A percentile compares a stretch with the other conserved stretches of the same genome.
phyloP scores from a whole-genome alignment of 1,284 basidiomycete genomes.

The Ustilago vetiveriae region DNA sequence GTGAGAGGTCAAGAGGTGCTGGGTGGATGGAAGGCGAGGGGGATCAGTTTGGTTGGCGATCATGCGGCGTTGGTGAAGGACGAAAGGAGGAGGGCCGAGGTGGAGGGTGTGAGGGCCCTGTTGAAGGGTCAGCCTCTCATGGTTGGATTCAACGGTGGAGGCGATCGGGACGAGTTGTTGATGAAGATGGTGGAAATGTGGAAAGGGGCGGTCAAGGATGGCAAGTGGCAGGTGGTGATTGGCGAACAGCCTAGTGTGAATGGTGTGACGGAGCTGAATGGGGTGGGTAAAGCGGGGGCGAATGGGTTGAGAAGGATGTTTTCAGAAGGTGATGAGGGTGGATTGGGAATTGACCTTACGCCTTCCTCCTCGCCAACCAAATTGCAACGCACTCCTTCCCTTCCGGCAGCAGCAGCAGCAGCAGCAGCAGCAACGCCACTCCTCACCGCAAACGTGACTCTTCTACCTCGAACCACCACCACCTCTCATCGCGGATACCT shows the following conservation, averaged over 20 bases:
- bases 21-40: conserved; percentile 83
- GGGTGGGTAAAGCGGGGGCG: background rate
- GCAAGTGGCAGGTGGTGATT: conserved; percentile 35
- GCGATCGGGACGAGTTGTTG: conserved; percentile 24
- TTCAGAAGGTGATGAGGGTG: background rate
- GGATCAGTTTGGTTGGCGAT: conserved; percentile 86
- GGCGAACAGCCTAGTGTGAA: conserved; percentile 25
- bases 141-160: background rate
- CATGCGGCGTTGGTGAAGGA: conserved; percentile 77
- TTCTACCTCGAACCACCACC: conserved; percentile 73
- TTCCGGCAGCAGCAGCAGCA: background rate
- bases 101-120: conserved; percentile 84
- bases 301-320: conserved; percentile 8
- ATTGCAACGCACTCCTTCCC: conserved; percentile 3
- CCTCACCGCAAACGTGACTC: conserved; percentile 48
- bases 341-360: conserved; percentile 4
- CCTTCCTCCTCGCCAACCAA: background rate
- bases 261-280: background rate
- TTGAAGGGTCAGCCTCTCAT: conserved; percentile 67
- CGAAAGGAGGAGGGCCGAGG: conserved; percentile 82
- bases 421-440: background rate
- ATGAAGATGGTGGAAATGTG: conserved; percentile 40
- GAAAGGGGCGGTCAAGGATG: conserved; percentile 43
- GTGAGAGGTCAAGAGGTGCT: conserved; percentile 89
- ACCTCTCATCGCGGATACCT: conserved; percentile 85